Evolutionary conservation across 2,329 filamentous ascomycete species (phyloP), one percentile per base, ranked within the genome.

Genomic region (Colletotrichum magnum): DNA sequence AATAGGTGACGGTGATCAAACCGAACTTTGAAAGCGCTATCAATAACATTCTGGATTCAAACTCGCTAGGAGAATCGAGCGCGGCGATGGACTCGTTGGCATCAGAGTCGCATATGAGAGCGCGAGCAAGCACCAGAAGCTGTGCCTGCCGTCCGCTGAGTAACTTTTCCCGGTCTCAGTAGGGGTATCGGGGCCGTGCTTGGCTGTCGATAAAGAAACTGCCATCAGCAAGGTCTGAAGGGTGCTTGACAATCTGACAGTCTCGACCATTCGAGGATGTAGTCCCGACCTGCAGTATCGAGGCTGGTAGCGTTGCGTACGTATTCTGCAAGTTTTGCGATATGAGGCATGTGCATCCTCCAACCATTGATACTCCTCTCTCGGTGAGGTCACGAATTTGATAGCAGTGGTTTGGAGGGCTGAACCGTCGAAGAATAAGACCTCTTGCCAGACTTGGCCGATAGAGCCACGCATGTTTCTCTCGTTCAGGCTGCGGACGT

Each of bases 61-160:
- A 81, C 32, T 83, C 79, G 2, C 79, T 74, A 39, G 72, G 74
- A 2, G 79, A 77, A 41, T 83, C 80, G 39, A 84, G 74, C 0
- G 89, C 87, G 16, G 86, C 88, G 0, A 90, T 93, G 0, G 90
- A 90, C 78, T 93, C 90, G 71, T 93, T 91, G 2, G 93, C 89
- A 4, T 84, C 82, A 2, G 90, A 88, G 70, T 88, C 80, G 56
- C 86, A 86, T 18, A 18, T 18, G 51, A 92, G 89, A 48, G 86
- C 87, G 21, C 89, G 83, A 0, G 89, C 89, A 66, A 92, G 90
- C 1, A 88, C 87, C 10, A 92, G 80, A 4, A 89, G 83, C 74
- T 92, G 90, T 26, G 88, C 82, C 74, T 92, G 89, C 2, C 89
- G 89, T 62, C 89, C 88, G 56, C 86, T 88, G 39, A 90, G 80